These are phyloP conservation scores for Cryptococcus sp. DNA, from an alignment of 1,284 basidiomycete species.

Conservation along the genomic window DNA sequence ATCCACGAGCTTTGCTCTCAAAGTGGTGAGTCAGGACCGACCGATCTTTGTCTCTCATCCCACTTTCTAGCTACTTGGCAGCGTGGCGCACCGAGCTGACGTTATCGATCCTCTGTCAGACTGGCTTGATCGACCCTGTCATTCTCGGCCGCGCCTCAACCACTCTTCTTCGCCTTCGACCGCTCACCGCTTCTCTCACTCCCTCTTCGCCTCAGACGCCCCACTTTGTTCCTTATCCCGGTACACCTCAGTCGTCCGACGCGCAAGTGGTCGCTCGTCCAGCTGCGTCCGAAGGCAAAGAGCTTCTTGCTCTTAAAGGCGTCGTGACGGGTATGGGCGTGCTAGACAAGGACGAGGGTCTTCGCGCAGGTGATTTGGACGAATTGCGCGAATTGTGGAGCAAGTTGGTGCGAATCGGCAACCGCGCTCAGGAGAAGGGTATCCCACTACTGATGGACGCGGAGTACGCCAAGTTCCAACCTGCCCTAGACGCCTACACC, in stretches of 20 bases:
- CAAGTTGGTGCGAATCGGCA: slow-evolving; percentile 64
- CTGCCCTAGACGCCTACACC: slow-evolving; percentile 77
- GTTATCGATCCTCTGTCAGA: slow-evolving; percentile 24
- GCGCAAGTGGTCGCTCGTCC: slow-evolving; percentile 34
- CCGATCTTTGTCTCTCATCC: background rate
- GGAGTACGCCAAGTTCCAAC: slow-evolving; percentile 77
- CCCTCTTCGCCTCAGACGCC: slow-evolving; percentile 24
- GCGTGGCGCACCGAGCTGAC: slow-evolving; percentile 1
- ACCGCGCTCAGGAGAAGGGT: slow-evolving; percentile 59
- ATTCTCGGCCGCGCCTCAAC: slow-evolving; percentile 52
- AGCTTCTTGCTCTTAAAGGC: slow-evolving; percentile 33
- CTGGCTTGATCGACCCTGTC: slow-evolving; percentile 50
- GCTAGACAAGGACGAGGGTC: slow-evolving; percentile 36
- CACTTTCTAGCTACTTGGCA: background rate
- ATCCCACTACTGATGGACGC: slow-evolving; percentile 72
- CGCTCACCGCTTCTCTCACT: slow-evolving; percentile 25
- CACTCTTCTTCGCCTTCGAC: slow-evolving; percentile 50
- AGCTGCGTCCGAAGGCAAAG: slow-evolving; percentile 7
- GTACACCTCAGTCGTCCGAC: slow-evolving; percentile 56
- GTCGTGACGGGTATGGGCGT: slow-evolving; percentile 27
- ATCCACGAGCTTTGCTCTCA: slow-evolving; percentile 78
- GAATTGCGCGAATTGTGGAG: slow-evolving; percentile 64
- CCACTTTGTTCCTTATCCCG: slow-evolving; percentile 64
- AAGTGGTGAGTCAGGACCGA: slow-evolving; percentile 61
- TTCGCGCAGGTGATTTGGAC: slow-evolving; percentile 59